Evolutionary conservation across 257 asterid genomes (phyloP).

Genomic region (Linderniella brevidens): DNA sequence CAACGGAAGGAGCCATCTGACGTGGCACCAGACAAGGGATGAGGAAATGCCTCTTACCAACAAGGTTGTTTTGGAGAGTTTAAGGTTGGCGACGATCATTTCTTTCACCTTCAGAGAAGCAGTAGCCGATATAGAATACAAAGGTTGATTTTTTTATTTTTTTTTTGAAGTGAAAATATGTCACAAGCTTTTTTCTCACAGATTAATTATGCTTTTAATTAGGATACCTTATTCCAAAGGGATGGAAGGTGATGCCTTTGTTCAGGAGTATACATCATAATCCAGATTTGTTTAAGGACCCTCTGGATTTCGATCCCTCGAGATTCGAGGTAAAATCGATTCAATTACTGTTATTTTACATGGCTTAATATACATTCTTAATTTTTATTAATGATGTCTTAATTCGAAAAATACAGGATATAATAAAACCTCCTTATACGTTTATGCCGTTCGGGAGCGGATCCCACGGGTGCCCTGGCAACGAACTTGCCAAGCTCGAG

Average conservation of each 20-base stretch:
- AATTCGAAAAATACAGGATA: not conserved
- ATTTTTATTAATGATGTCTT: no score
- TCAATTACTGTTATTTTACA: not conserved
- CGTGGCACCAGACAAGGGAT: slow-evolving; percentile 65
- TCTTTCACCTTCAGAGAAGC: slow-evolving; percentile 93
- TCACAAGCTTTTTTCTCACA: not conserved
- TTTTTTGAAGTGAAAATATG: not conserved
- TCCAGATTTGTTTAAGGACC: slow-evolving; percentile 60
- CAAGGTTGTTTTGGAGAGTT: slow-evolving; percentile 73
- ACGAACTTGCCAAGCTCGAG: slow-evolving; percentile 79
- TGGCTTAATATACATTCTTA: no score
- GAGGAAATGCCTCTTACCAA: slow-evolving; percentile 63
- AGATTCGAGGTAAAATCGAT: slow-evolving; percentile 55
- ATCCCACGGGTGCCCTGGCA: slow-evolving; percentile 79
- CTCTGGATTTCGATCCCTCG: slow-evolving; percentile 55
- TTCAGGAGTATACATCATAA: slow-evolving; percentile 87
- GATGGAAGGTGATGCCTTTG: slow-evolving; percentile 95
- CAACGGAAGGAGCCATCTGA: slow-evolving; percentile 28
- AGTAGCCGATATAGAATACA: slow-evolving; percentile 65
- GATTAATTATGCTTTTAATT: slow-evolving; percentile 1
- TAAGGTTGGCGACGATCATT: slow-evolving; percentile 82
- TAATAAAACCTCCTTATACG: slow-evolving; percentile 63
- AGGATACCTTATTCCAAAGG: slow-evolving; percentile 86
- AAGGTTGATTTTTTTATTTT: slow-evolving; percentile 25
- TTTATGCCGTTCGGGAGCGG: slow-evolving; percentile 92